Evolutionary conservation across 2,329 filamentous ascomycete genomes (phyloP).

Genomic region (Botrytis sinoallii): DNA sequence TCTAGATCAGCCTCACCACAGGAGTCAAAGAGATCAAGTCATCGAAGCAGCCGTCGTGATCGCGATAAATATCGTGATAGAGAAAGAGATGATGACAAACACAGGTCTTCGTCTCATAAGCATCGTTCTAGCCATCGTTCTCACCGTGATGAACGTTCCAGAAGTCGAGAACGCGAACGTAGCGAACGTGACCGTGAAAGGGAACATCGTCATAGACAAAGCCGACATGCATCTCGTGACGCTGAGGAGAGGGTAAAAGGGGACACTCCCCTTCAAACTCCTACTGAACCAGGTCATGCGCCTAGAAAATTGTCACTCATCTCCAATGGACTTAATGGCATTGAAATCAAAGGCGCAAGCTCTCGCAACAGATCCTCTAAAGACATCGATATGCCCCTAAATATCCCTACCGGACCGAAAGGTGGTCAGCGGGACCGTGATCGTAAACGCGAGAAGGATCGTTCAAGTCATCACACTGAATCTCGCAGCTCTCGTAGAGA

Average conservation of each 20-base stretch:
- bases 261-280: slow-evolving; percentile 22
- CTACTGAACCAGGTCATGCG: slow-evolving; percentile 22
- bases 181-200: slow-evolving; percentile 43
- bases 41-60: slow-evolving; percentile 58
- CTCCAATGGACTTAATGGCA: slow-evolving; percentile 27
- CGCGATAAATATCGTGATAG: slow-evolving; percentile 49
- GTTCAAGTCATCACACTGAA: slow-evolving; percentile 26
- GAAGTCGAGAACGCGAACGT: slow-evolving; percentile 48
- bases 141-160: slow-evolving; percentile 44
- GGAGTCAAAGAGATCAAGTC: slow-evolving; percentile 53
- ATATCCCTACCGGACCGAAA: slow-evolving; percentile 35
- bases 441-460: slow-evolving; percentile 29
- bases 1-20: slow-evolving; percentile 65
- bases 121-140: slow-evolving; percentile 49
- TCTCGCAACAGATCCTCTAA: slow-evolving; percentile 30
- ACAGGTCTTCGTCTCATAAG: slow-evolving; percentile 40
- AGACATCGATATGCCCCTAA: slow-evolving; percentile 31
- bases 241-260: slow-evolving; percentile 22
- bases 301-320: slow-evolving; percentile 27
- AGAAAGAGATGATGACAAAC: slow-evolving; percentile 43
- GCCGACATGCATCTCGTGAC: slow-evolving; percentile 31
- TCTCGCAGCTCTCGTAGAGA: slow-evolving; percentile 42
- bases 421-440: slow-evolving; percentile 27
- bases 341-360: slow-evolving; percentile 38
- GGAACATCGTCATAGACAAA: slow-evolving; percentile 39